Base-by-base conservation (phyloP, 306 rosid species). In the Erythrophleum fordii region DNA sequence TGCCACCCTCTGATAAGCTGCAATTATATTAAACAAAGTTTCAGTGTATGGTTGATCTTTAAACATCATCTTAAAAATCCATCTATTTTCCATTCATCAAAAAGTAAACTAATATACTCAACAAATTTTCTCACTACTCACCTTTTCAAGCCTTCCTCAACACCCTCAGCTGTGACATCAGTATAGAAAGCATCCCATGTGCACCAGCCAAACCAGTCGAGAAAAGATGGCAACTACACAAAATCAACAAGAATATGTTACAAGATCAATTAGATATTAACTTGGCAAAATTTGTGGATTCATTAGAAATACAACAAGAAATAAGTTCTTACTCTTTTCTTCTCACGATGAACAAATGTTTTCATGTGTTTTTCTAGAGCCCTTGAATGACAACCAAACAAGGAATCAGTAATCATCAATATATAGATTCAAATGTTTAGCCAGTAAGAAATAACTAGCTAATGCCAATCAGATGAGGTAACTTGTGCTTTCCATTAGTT, bases 121-220 rank as follows among this genome's bases (percentile, higher is more conserved):
- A 68, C 11, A 68, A 68, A 39, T 22, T 37, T 11, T 39, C 31
- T 67, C 31, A 68, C n/a, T 42, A 2, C 11, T 42, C 20, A 95
- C 98, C 99, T 95, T 86, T 83, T 79, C 60, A 96, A 97, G 48
- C 99, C 99, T 72, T 89, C 88, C 8, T 88, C 93, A 80, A 96
- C 95, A 20, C 98, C 97, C 88, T 93, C 98, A 46, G 98, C 93
- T 3, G 98, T 96, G 86, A 96, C 98, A 81, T 93, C 97, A 10
- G 97, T 93, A 84, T 96, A 96, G 85, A 92, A 96, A 75, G 99
- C 98, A 85, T 96, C 99, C 99, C 99, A 96, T 62, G 99, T 96
- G 81, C 99, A 96, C 99, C 98, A 96, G 65, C 99, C 99, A 88
- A 96, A 96, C 97, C 96, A 92, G 66, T 96, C 92, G 44, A 96